phyloP scores from a whole-genome alignment of 805 yeast species.

The Candida berthetii region DNA sequence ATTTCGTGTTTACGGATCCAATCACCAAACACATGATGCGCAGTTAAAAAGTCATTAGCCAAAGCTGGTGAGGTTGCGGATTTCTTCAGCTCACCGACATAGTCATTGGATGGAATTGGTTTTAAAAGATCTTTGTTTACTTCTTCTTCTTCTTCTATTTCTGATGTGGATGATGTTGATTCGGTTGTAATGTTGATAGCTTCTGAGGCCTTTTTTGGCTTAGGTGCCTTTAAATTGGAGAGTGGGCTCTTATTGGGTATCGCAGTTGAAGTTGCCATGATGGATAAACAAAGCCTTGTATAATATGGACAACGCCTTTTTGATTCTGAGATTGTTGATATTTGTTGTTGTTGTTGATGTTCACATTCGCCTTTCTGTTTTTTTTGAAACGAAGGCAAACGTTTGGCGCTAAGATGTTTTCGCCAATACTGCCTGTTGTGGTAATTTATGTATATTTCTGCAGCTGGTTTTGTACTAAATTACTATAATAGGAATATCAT shows the following conservation, averaged over 20 bases:
- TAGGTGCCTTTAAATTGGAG: background rate
- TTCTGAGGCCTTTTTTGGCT: background rate
- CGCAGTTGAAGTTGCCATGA: background rate
- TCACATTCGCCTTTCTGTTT: too few species aligned
- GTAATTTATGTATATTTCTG: too few species aligned
- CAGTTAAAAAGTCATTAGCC: conserved; percentile 22
- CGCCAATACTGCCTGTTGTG: too few species aligned
- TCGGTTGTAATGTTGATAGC: background rate
- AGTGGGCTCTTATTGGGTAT: background rate
- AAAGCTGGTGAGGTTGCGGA: conserved; percentile 9
- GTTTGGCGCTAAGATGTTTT: too few species aligned
- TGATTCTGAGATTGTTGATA: background rate
- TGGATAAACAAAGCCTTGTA: too few species aligned
- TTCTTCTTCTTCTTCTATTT: too few species aligned
- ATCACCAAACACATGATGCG: conserved; percentile 38
- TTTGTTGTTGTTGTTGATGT: too few species aligned
- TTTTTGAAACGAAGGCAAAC: too few species aligned
- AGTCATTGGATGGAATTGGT: conserved; percentile 4
- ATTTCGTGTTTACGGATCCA: conserved; percentile 78
- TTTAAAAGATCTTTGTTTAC: background rate
- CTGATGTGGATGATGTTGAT: too few species aligned
- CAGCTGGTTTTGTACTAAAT: background rate
- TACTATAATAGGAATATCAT: background rate
- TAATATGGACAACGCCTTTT: too few species aligned
- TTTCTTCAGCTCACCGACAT: conserved; percentile 6